phyloP scores from a whole-genome alignment of 148 eudicot genomes.

The Polygonum aviculare region DNA sequence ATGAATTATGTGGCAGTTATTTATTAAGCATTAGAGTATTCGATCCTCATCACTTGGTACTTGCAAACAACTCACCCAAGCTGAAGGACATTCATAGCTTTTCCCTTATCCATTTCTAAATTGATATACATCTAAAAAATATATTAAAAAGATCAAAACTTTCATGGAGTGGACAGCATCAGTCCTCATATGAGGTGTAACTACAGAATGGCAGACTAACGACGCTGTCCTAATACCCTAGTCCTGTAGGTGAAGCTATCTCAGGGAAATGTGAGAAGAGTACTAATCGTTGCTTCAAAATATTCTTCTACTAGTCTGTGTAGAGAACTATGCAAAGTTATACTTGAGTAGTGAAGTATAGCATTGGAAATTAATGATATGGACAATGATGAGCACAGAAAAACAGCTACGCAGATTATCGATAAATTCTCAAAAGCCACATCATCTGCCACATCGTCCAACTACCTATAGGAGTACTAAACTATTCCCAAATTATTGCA shows the following conservation, averaged over 20 bases:
- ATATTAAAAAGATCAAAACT: background rate
- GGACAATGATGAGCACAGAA: background rate
- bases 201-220: background rate
- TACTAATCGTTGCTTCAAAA: background rate
- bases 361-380: background rate
- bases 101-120: background rate
- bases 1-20: background rate
- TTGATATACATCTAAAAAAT: background rate
- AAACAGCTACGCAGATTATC: background rate
- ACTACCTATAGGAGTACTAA: background rate
- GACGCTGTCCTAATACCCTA: background rate
- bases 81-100: background rate
- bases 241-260: background rate
- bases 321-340: background rate
- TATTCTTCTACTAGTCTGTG: background rate
- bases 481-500: background rate
- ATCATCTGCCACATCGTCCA: background rate
- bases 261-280: background rate
- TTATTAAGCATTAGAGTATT: background rate
- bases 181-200: background rate
- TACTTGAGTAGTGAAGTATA: background rate
- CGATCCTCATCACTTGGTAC: background rate
- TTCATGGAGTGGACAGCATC: background rate
- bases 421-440: background rate
- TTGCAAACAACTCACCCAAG: background rate